A percentile compares a stretch with the other conserved stretches of the same genome.
phyloP scores from a whole-genome alignment of 495 filamentous ascomycete species.

The Penicillium canescens region DNA sequence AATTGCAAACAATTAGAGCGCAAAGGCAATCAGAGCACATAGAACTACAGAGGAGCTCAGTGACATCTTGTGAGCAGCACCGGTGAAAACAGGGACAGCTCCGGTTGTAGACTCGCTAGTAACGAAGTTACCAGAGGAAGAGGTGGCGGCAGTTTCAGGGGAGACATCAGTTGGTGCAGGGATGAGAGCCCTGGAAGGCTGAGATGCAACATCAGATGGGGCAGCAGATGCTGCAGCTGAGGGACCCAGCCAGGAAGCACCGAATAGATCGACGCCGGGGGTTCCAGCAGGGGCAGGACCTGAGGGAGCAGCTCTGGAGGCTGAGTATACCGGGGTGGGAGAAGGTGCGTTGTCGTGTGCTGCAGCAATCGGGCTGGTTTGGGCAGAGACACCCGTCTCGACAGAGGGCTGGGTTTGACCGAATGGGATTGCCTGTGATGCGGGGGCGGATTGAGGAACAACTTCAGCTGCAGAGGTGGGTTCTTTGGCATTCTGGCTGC shows the following conservation, averaged over 20 bases:
- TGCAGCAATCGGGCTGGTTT: background rate
- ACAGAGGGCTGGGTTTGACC: background rate
- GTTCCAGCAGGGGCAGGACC: background rate
- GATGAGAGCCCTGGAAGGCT: slow-evolving; percentile 13
- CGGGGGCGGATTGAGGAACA: background rate
- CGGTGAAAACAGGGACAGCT: slow-evolving; percentile 29
- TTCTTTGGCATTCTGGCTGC: background rate
- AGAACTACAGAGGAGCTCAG: slow-evolving; percentile 18
- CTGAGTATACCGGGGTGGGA: background rate
- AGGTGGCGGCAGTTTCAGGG: background rate
- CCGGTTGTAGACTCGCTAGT: slow-evolving; percentile 16
- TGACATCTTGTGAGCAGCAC: slow-evolving; percentile 25
- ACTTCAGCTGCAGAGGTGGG: background rate
- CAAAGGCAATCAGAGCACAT: slow-evolving; percentile 19
- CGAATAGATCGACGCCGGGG: background rate
- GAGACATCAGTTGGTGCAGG: slow-evolving; percentile 14
- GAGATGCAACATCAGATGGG: background rate
- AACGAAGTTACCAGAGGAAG: slow-evolving; percentile 3
- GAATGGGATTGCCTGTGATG: background rate
- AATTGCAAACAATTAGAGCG: background rate
- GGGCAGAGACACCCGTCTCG: background rate
- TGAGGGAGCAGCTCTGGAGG: background rate
- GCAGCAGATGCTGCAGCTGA: background rate
- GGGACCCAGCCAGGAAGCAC: background rate
- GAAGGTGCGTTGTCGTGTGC: background rate